phyloP scores from a whole-genome alignment of 2,329 filamentous ascomycete genomes.

The Colletotrichum sp. region DNA sequence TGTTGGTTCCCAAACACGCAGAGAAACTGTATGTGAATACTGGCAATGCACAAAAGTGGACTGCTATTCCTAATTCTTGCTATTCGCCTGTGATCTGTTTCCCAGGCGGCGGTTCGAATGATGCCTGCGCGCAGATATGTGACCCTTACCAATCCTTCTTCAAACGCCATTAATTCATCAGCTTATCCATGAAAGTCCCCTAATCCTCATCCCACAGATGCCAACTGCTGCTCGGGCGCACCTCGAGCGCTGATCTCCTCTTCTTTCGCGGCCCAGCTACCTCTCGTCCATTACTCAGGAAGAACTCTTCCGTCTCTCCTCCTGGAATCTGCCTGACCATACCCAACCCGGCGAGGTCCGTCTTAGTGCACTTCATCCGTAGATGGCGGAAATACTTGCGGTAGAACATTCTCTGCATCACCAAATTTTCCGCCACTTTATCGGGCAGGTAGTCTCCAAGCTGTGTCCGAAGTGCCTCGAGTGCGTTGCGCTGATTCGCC shows the following conservation, averaged over 20 bases:
- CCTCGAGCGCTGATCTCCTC: not conserved
- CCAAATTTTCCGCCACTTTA: not conserved
- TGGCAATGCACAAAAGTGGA: not conserved
- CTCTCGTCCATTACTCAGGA: constrained; percentile 16
- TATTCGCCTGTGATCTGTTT: not conserved
- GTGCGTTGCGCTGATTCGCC: constrained; percentile 9
- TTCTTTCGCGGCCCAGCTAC: constrained; percentile 7
- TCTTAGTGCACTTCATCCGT: constrained; percentile 20
- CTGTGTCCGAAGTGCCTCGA: constrained; percentile 1
- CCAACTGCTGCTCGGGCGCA: constrained; percentile 16
- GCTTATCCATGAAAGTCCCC: not conserved
- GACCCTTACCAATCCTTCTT: not conserved
- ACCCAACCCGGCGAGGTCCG: constrained; percentile 16
- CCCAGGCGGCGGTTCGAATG: not conserved
- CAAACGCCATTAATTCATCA: not conserved
- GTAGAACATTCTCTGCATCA: constrained; percentile 22
- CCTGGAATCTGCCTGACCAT: constrained; percentile 16
- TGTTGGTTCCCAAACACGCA: not conserved
- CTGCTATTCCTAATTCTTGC: not conserved
- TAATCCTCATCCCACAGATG: constrained; percentile 18
- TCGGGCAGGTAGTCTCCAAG: constrained; percentile 8
- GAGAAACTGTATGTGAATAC: not conserved
- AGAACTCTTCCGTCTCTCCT: constrained; percentile 16
- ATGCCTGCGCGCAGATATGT: not conserved
- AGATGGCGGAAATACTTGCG: constrained; percentile 21